Base-by-base conservation (phyloP, 148 eudicot genomes). In the Rhododendron molle region DNA sequence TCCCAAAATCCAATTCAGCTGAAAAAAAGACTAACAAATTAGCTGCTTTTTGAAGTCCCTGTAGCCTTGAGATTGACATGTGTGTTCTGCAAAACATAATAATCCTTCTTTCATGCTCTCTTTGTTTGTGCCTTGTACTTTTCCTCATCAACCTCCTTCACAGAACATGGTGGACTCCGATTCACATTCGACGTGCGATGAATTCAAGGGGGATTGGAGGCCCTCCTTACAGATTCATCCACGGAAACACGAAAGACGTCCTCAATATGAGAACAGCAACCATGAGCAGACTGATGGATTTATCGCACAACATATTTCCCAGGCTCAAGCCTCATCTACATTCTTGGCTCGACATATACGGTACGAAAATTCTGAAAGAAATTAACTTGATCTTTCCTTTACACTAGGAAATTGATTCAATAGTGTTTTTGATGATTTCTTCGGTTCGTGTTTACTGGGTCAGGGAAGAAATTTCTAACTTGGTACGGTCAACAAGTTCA, bases 101-200 rank as follows among this genome's bases (percentile, higher is more conserved):
- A 14, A 50, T 50, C 56, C 56, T 50, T 50, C 80, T 83, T 72
- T 30, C 85, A 10, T 32, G 21, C 60, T 76, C 40, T 28, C 43
- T 69, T 4, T 84, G 30, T 34, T 38, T 23, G 0, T 72, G 0
- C 67, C 32, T 84, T 58, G 2, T 74, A 0, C 50, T 26, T 9
- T 23, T 2, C 7, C 49, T 73, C 30, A 13, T 50, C 5, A 72
- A 23, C n/a, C 30, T 83, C 77, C 56, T 67, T 26, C 50, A 65
- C 76, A 82, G 28, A 67, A 50, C 26, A 82, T 82, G 85, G 79
- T 83, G 79, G 85, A 71, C 65, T 47, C 85, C 65, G 11, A 43
- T 83, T 20, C 79, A 0, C 10, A 73, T 74, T 34, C 69, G 74
- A 20, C 0, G 3, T 9, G 1, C 13, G 43, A 2, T 73, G 47